Percentiles rank a stretch among this genome's conserved stretches.
Evolutionary conservation across 352 stramenopile species (phyloP).

Genomic region (Phytophthora crassamura): DNA sequence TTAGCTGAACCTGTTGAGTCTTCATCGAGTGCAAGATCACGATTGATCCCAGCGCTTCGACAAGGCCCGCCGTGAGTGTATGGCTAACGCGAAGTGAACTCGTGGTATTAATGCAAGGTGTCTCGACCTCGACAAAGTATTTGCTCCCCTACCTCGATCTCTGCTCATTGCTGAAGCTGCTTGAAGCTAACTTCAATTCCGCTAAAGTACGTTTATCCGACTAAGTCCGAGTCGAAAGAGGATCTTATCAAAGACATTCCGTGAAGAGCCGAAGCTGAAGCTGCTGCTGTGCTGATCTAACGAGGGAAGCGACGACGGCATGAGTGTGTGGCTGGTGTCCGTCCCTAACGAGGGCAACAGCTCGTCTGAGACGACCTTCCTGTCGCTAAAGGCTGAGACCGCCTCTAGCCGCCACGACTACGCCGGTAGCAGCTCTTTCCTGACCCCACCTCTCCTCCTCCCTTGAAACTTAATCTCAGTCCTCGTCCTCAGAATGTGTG

Average conservation of each 20-base stretch:
- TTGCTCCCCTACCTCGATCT: not conserved
- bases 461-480: constrained; percentile 7
- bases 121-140: not conserved
- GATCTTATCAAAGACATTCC: constrained; percentile 31
- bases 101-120: too few relatives aligned
- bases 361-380: constrained; percentile 85
- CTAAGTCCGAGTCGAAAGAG: constrained; percentile 31
- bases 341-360: constrained; percentile 86
- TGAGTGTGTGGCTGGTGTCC: constrained; percentile 82
- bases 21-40: too few relatives aligned
- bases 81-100: too few relatives aligned
- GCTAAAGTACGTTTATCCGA: not conserved
- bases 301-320: constrained; percentile 11
- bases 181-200: not conserved
- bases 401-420: constrained; percentile 85
- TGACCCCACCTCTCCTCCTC: not conserved
- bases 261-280: constrained; percentile 25
- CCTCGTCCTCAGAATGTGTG: constrained; percentile 59
- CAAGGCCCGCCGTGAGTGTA: too few relatives aligned
- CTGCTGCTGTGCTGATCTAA: not conserved
- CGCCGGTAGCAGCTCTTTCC: constrained; percentile 43
- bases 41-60: too few relatives aligned
- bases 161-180: too few relatives aligned
- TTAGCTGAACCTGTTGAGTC: too few relatives aligned
- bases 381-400: constrained; percentile 87